Base-by-base conservation (phyloP, 306 rosid species). In the Vigna reflexopilosa region DNA sequence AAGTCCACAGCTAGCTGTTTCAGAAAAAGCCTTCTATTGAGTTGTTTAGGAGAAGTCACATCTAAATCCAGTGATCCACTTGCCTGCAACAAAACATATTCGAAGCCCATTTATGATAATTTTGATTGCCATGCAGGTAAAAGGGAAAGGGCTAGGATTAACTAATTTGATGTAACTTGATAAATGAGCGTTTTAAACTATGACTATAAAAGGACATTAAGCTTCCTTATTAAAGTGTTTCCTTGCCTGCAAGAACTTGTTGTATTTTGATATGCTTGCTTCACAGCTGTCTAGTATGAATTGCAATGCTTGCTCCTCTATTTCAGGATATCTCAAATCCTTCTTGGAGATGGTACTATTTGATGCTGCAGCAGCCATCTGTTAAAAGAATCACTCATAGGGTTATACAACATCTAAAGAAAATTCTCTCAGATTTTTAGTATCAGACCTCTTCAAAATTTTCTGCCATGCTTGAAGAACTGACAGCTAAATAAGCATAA, bases 41-140 rank as follows among this genome's bases (percentile, higher is more conserved):
- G 96, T 82, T 87, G 97, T 84, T 92, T 92, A 1, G 98, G 98
- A 66, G 96, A 95, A 44, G 98, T 88, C 80, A 95, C 90, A 26
- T 95, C 98, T 80, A 95, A 86, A 83, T 95, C 97, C 85, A 92
- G 88, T 32, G 98, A 83, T 83, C 98, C 98, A 89, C 98, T 92
- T 81, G 73, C 92, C 98, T 92, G 88, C 73, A 20, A 82, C 75
- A 76, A 28, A 78, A 70, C 63, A 48, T 56, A 62, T 12, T 36
- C n/a, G 19, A 49, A n/a, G 64, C 17, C 62, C 69, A 59, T 73
- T 42, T 9, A 56, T 65, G 44, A 72, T 55, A 76, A 5, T 4
- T 65, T 16, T 45, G 26, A 52, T 40, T 65, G 38, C n/a, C 28
- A 54, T 63, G 49, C 76, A 58, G 61, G 51, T 26, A 50, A 38